phyloP scores from a whole-genome alignment of 768 basidiomycete species.

The Mycena pura region DNA sequence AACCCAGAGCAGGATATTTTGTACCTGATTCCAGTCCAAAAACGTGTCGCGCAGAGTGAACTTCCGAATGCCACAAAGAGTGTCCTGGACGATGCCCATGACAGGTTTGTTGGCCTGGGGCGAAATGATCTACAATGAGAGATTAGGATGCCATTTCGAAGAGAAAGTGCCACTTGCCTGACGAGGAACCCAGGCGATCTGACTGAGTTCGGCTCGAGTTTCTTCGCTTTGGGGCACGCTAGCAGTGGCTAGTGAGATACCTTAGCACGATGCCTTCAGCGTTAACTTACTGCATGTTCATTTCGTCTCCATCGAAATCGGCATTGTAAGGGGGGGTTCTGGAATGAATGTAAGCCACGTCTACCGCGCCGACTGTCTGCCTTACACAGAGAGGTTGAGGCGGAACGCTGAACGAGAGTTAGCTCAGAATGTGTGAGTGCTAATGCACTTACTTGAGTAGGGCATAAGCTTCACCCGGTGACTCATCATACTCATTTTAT shows the following conservation, averaged over 20 bases:
- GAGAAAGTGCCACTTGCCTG: slow-evolving; percentile 59
- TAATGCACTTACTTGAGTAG: slow-evolving; percentile 88
- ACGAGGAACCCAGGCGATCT: slow-evolving; percentile 98
- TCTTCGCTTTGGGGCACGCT: slow-evolving; percentile 99
- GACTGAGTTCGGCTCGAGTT: slow-evolving; percentile 95
- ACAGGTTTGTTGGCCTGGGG: slow-evolving; percentile 99
- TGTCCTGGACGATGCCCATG: slow-evolving; percentile 99
- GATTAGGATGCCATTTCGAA: not conserved
- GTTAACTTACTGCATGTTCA: slow-evolving; percentile 96
- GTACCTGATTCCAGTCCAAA: slow-evolving; percentile 93
- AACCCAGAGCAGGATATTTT: slow-evolving; percentile 98
- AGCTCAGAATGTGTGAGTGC: too few relatives aligned
- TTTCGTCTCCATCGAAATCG: slow-evolving; percentile 99
- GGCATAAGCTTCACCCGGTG: slow-evolving; percentile 97
- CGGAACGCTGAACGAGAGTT: slow-evolving; percentile 78
- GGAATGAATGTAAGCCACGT: slow-evolving; percentile 28
- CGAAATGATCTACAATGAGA: slow-evolving; percentile 81
- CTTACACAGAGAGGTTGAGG: slow-evolving; percentile 95
- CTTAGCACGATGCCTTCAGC: not conserved
- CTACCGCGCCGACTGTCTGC: slow-evolving; percentile 28
- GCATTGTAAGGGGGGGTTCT: slow-evolving; percentile 98
- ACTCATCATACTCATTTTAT: slow-evolving; percentile 99
- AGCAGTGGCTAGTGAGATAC: slow-evolving; percentile 19
- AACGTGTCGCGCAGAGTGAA: slow-evolving; percentile 96
- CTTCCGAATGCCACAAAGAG: slow-evolving; percentile 96